A percentile compares a stretch with the other conserved stretches of the same genome.
Evolutionary conservation across 2,329 filamentous ascomycete genomes (phyloP).

Genomic region (Xylariaceae sp.): DNA sequence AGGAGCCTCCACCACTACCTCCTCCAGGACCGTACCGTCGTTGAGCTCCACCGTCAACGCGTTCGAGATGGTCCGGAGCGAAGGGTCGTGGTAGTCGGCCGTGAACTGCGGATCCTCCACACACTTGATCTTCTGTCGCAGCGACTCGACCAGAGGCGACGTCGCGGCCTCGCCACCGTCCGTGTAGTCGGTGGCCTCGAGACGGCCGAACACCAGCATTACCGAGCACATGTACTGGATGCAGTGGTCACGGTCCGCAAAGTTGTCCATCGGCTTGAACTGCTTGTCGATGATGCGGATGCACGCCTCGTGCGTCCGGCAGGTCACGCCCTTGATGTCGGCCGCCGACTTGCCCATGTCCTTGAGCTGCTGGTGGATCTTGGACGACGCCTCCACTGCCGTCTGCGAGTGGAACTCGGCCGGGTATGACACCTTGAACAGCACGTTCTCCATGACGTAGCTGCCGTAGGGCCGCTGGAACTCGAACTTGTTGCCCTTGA

Average conservation of each 20-base stretch:
- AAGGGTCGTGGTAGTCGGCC: slow-evolving; percentile 88
- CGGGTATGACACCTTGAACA: slow-evolving; percentile 99
- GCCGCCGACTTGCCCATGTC: slow-evolving; percentile 82
- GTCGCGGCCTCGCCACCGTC: slow-evolving; percentile 91
- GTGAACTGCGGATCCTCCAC: slow-evolving; percentile 96
- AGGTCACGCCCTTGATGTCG: slow-evolving; percentile 89
- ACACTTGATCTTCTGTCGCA: slow-evolving; percentile 90
- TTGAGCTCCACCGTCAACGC: slow-evolving; percentile 91
- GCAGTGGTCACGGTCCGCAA: slow-evolving; percentile 98
- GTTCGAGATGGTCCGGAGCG: slow-evolving; percentile 94
- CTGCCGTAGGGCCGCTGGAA: slow-evolving; percentile 96
- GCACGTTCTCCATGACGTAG: slow-evolving; percentile 99
- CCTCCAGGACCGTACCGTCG: slow-evolving; percentile 86
- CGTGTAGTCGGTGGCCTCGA: slow-evolving; percentile 89
- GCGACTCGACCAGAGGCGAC: slow-evolving; percentile 81
- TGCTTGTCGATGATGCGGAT: slow-evolving; percentile 99
- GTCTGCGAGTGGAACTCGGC: slow-evolving; percentile 99
- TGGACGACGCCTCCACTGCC: slow-evolving; percentile 89
- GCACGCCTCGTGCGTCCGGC: slow-evolving; percentile 97
- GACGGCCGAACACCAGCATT: slow-evolving; percentile 92
- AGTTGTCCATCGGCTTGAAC: slow-evolving; percentile 99
- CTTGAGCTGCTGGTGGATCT: slow-evolving; percentile 79
- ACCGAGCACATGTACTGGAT: slow-evolving; percentile 98
- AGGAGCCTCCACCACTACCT: slow-evolving; percentile 89
- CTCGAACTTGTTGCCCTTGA: slow-evolving; percentile 91